Evolutionary conservation across 2,329 filamentous ascomycete species (phyloP).

Genomic region (Chalaropsis ovoidea): DNA sequence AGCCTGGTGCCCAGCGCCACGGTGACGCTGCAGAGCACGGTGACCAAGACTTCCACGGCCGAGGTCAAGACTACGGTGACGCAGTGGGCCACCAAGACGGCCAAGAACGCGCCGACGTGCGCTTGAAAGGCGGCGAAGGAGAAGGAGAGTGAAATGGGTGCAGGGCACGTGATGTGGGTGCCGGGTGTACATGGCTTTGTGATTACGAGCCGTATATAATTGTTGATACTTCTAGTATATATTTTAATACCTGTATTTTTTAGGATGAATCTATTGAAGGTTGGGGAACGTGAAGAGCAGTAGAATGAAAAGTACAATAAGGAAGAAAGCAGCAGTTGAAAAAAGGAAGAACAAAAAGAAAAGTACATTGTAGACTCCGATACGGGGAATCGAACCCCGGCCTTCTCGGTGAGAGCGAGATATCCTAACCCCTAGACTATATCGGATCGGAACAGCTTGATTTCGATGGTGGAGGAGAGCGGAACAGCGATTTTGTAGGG

Average conservation of each 20-base stretch:
- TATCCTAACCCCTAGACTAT: conserved; percentile 21
- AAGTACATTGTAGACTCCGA: conserved; percentile 22
- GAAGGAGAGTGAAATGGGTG: not conserved
- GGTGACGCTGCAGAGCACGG: conserved; percentile 13
- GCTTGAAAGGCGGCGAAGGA: not conserved
- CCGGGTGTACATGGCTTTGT: not conserved
- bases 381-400: conserved; percentile 29
- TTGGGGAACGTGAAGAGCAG: too few relatives aligned
- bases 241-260: not conserved
- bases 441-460: conserved; percentile 9
- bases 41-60: conserved; percentile 12
- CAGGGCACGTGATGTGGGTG: not conserved
- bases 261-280: too few relatives aligned
- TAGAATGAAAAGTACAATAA: not conserved
- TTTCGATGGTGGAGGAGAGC: too few relatives aligned
- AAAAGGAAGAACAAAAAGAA: not conserved
- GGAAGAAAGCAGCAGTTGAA: not conserved
- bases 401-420: conserved; percentile 26
- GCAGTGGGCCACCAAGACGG: conserved; percentile 9
- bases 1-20: not conserved
- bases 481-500: too few relatives aligned
- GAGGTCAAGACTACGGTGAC: not conserved
- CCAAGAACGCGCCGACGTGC: conserved; percentile 16
- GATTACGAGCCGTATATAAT: not conserved
- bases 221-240: not conserved